phyloP scores from a whole-genome alignment of 805 yeast species.

The Ogataea saltuana region DNA sequence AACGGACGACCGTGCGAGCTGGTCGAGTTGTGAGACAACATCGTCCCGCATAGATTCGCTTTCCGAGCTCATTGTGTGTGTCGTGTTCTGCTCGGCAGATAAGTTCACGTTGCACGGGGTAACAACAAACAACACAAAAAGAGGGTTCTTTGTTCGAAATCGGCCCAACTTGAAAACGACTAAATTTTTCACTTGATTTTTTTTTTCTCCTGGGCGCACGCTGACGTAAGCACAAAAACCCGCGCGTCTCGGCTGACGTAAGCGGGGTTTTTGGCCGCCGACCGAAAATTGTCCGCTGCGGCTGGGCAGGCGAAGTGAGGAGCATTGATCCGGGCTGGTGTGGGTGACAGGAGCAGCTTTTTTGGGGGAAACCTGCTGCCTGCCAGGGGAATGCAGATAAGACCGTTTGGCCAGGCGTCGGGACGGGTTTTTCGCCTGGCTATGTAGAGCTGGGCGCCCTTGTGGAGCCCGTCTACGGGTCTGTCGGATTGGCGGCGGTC shows the following conservation, averaged over 20 bases:
- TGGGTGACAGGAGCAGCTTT: neutral
- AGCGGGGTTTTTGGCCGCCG: neutral
- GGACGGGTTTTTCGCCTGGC: too few relatives aligned
- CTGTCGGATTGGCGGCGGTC: too few relatives aligned
- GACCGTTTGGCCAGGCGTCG: too few relatives aligned
- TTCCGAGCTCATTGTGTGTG: conserved; percentile 8
- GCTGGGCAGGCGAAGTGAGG: neutral
- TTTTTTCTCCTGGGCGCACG: neutral
- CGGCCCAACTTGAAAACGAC: too few relatives aligned
- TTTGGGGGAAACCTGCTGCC: too few relatives aligned
- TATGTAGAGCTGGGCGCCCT: too few relatives aligned
- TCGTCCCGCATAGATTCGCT: neutral
- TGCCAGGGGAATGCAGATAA: too few relatives aligned
- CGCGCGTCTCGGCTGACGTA: neutral
- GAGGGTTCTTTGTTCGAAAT: neutral
- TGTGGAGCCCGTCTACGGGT: too few relatives aligned
- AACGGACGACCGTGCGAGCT: conserved; percentile 36
- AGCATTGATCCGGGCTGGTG: neutral
- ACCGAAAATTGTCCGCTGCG: neutral
- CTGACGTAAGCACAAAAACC: too few relatives aligned
- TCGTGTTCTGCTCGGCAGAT: conserved; percentile 1
- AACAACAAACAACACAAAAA: neutral
- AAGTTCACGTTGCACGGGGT: too few relatives aligned
- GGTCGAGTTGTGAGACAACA: conserved; percentile 17
- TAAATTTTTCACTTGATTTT: neutral